phyloP scores from a whole-genome alignment of 192 early-diverging fungal genomes.

The Coemansia sp. region DNA sequence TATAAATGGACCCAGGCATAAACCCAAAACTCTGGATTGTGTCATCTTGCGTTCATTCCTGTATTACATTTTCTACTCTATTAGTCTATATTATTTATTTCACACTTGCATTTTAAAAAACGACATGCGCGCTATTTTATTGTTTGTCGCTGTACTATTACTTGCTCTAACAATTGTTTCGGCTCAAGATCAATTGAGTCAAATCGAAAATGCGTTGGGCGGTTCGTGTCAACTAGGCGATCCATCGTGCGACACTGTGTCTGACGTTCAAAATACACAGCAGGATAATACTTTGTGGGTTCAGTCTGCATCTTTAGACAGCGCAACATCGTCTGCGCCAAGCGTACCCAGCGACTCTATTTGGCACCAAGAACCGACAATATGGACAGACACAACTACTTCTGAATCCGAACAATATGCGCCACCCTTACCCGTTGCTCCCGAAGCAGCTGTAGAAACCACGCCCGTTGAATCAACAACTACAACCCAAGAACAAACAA shows the following conservation, averaged over 20 bases:
- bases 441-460: background rate
- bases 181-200: too few species aligned
- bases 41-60: background rate
- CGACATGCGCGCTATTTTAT: background rate
- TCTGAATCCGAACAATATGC: too few species aligned
- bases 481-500: background rate
- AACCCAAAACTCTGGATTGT: background rate
- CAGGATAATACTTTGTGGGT: too few species aligned
- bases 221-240: too few species aligned
- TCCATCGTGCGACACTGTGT: too few species aligned
- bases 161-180: too few species aligned
- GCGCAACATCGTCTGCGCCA: background rate
- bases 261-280: too few species aligned
- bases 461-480: background rate
- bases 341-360: background rate
- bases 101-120: background rate
- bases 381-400: too few species aligned
- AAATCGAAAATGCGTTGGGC: too few species aligned
- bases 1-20: background rate
- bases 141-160: too few species aligned
- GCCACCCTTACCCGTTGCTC: background rate
- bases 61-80: background rate
- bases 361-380: background rate
- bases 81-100: background rate
- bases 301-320: background rate